phyloP scores from a whole-genome alignment of 176 grass and related monocot species.

The sorghum (Sorghum bicolor) region DNA sequence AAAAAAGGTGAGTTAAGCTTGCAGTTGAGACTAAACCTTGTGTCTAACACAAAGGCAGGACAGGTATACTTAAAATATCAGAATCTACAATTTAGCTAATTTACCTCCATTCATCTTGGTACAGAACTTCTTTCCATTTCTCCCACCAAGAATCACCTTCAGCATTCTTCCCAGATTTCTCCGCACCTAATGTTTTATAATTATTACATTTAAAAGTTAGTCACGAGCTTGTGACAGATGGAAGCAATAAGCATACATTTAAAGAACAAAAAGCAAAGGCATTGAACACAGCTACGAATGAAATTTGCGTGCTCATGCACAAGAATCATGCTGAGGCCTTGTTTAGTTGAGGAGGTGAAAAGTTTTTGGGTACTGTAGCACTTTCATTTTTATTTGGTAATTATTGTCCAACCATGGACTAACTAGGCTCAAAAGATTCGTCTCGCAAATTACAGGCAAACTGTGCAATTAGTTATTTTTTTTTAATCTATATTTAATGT shows the following conservation, averaged over 20 bases:
- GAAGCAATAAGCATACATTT: background rate
- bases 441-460: no score
- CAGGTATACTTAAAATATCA: background rate
- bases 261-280: background rate
- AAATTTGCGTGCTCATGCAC: background rate
- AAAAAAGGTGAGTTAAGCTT: background rate
- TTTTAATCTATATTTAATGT: no score
- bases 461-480: no score
- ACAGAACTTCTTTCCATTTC: conserved; percentile 98
- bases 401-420: no score
- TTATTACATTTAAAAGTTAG: conserved; percentile 11
- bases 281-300: background rate
- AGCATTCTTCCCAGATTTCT: conserved; percentile 90
- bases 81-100: background rate
- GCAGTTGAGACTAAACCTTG: background rate
- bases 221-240: background rate
- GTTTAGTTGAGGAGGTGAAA: no score
- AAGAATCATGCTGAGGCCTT: background rate
- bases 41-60: background rate
- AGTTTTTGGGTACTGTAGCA: no score
- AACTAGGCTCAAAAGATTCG: no score
- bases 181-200: conserved; percentile 51
- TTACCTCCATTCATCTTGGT: conserved; percentile 99
- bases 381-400: no score
- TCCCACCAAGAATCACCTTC: conserved; percentile 92